Conservation (phyloP, 768 basidiomycete genomes). For the Lanmaoa rubissima region DNA sequence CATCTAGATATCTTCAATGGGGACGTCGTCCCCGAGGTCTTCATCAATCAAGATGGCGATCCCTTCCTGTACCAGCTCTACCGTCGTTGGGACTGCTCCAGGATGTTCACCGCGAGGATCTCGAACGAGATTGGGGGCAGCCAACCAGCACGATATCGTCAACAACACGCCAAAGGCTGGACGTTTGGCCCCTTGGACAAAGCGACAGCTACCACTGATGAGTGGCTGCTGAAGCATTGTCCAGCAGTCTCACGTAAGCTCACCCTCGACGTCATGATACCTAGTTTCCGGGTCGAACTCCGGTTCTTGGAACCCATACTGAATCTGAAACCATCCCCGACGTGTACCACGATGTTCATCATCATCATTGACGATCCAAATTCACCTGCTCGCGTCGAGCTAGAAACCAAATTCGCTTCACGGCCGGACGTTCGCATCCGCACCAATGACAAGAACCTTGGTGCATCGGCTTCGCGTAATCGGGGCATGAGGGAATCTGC, state of each 20-base stretch:
- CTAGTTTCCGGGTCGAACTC: slow-evolving; percentile 53
- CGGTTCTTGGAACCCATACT: slow-evolving; percentile 45
- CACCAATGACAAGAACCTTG: slow-evolving; percentile 44
- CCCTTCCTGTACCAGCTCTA: slow-evolving; percentile 61
- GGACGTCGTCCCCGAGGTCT: slow-evolving; percentile 47
- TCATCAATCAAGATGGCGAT: slow-evolving; percentile 60
- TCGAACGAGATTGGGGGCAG: slow-evolving; percentile 48
- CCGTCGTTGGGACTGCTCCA: slow-evolving; percentile 51
- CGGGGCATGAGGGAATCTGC: slow-evolving; percentile 52
- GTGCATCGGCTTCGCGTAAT: slow-evolving; percentile 56
- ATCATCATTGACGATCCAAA: slow-evolving; percentile 56
- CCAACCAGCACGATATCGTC: slow-evolving; percentile 44
- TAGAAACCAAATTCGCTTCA: slow-evolving; percentile 39
- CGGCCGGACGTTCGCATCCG: slow-evolving; percentile 55
- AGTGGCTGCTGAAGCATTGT: slow-evolving; percentile 35
- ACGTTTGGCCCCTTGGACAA: slow-evolving; percentile 45
- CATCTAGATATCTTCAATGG: slow-evolving; percentile 57
- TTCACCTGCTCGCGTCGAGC: slow-evolving; percentile 38
- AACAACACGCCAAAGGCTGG: slow-evolving; percentile 46
- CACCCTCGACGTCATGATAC: slow-evolving; percentile 55
- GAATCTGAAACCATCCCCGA: slow-evolving; percentile 39
- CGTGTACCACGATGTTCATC: slow-evolving; percentile 52
- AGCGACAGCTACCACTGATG: slow-evolving; percentile 36
- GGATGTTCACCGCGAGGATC: slow-evolving; percentile 43
- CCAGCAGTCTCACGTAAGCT: slow-evolving; percentile 34